phyloP scores from a whole-genome alignment of 2,329 filamentous ascomycete genomes.

The Tolypocladium tundrense region DNA sequence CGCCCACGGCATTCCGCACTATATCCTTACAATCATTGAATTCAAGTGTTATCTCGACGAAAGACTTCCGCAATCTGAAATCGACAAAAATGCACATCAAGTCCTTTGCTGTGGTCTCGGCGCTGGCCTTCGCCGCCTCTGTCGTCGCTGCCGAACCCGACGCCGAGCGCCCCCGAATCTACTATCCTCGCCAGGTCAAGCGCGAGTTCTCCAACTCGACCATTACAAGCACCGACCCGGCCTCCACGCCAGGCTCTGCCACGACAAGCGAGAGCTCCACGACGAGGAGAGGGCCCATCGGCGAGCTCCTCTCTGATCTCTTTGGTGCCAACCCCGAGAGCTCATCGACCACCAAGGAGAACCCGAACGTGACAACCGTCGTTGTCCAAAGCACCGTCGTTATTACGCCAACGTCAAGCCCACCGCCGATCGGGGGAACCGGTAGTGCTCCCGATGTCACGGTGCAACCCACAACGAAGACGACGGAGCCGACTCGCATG shows the following conservation, averaged over 20 bases:
- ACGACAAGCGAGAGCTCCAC: slow-evolving; percentile 5
- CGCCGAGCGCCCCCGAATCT: slow-evolving; percentile 38
- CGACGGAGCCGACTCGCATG: background rate
- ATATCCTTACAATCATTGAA: slow-evolving; percentile 9
- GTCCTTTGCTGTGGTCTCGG: slow-evolving; percentile 32
- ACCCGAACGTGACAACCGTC: background rate
- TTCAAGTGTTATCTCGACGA: background rate
- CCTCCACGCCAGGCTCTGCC: slow-evolving; percentile 6
- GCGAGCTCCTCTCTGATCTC: slow-evolving; percentile 14
- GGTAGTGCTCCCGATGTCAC: background rate
- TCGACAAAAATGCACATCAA: slow-evolving; percentile 37
- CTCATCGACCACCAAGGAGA: background rate
- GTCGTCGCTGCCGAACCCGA: slow-evolving; percentile 33
- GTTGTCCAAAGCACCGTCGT: background rate
- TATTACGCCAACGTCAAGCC: background rate
- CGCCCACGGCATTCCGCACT: slow-evolving; percentile 1
- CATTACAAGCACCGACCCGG: slow-evolving; percentile 18
- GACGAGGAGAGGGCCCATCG: slow-evolving; percentile 9
- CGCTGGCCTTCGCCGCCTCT: slow-evolving; percentile 33
- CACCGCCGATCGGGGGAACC: background rate
- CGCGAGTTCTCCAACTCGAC: slow-evolving; percentile 36
- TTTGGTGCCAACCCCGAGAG: background rate
- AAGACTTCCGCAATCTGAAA: background rate
- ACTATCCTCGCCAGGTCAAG: slow-evolving; percentile 47
- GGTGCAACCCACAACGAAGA: background rate